Evolutionary conservation across 2,329 filamentous ascomycete genomes (phyloP).

Genomic region (Fusarium solani-melongenae): DNA sequence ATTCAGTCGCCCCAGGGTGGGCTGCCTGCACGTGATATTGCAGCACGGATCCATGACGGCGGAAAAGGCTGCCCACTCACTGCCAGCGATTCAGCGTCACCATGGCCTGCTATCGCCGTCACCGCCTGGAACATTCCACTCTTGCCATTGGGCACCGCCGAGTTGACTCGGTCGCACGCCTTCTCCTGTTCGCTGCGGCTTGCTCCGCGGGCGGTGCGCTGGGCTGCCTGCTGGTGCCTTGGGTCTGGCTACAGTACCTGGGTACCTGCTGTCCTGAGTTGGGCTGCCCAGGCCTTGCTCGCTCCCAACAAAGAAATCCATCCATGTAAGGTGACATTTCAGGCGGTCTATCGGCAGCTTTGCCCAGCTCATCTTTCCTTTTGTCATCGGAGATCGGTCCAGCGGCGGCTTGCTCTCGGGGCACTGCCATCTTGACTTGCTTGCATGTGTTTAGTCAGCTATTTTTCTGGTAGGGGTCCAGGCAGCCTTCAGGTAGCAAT

Average conservation of each 20-base stretch:
- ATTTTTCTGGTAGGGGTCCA: background rate
- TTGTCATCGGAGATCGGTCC: slow-evolving; percentile 13
- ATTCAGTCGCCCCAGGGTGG: slow-evolving; percentile 52
- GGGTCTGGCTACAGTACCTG: background rate
- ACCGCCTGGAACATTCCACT: slow-evolving; percentile 42
- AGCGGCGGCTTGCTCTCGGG: background rate
- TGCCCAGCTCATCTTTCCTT: background rate
- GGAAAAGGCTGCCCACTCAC: slow-evolving; percentile 22
- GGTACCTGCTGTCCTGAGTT: background rate
- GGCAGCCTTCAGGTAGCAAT: slow-evolving; percentile 29
- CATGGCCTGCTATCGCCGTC: slow-evolving; percentile 35
- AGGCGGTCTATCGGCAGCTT: background rate
- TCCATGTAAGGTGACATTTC: slow-evolving; percentile 2
- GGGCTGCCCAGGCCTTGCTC: background rate
- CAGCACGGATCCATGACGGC: slow-evolving; percentile 21
- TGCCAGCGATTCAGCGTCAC: slow-evolving; percentile 32
- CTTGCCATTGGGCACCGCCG: slow-evolving; percentile 35
- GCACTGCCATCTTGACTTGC: background rate
- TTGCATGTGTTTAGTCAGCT: slow-evolving; percentile 29
- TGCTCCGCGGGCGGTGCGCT: slow-evolving; percentile 18
- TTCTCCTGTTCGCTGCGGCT: slow-evolving; percentile 25
- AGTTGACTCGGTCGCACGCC: slow-evolving; percentile 14
- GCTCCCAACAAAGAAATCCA: background rate
- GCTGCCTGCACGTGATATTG: slow-evolving; percentile 49
- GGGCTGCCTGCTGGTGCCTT: slow-evolving; percentile 30